Evolutionary conservation across 73 alveolate species (phyloP).

Genomic region (Symbiodinium natans): DNA sequence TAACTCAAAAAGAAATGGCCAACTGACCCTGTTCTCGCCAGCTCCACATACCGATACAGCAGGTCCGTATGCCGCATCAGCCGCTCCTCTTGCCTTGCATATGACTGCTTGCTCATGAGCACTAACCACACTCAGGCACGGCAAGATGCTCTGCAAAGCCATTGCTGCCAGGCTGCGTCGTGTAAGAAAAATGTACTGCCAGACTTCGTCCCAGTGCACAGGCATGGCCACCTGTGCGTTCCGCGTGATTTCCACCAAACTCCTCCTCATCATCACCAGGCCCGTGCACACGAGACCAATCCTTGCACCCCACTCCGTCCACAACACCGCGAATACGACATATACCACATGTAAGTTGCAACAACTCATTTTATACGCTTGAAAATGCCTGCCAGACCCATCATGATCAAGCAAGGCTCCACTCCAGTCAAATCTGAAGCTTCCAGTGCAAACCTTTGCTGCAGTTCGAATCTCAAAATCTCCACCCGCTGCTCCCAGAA

Average conservation of each 20-base stretch:
- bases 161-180: neutral
- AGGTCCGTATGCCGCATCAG: neutral
- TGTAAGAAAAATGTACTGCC: constrained; percentile 43
- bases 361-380: too few relatives aligned
- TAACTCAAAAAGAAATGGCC: neutral
- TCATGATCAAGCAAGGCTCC: constrained; percentile 5
- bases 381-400: neutral
- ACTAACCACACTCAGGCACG: too few relatives aligned
- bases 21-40: constrained; percentile 9
- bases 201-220: constrained; percentile 48
- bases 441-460: constrained; percentile 13
- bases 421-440: neutral
- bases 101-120: neutral
- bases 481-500: too few relatives aligned
- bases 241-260: constrained; percentile 47
- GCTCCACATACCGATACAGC: constrained; percentile 29
- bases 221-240: constrained; percentile 39
- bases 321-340: too few relatives aligned
- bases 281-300: constrained; percentile 34
- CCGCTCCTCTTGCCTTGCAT: constrained; percentile 35
- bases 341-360: too few relatives aligned
- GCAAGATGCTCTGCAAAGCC: too few relatives aligned
- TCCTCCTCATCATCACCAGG: constrained; percentile 59
- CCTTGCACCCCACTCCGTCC: neutral
- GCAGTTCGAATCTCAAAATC: neutral